Percentiles rank a stretch among this genome's conserved stretches.
These are phyloP conservation scores for Crithidia acanthocephali DNA, from an alignment of 208 protist genomes.

Conservation along the genomic window DNA sequence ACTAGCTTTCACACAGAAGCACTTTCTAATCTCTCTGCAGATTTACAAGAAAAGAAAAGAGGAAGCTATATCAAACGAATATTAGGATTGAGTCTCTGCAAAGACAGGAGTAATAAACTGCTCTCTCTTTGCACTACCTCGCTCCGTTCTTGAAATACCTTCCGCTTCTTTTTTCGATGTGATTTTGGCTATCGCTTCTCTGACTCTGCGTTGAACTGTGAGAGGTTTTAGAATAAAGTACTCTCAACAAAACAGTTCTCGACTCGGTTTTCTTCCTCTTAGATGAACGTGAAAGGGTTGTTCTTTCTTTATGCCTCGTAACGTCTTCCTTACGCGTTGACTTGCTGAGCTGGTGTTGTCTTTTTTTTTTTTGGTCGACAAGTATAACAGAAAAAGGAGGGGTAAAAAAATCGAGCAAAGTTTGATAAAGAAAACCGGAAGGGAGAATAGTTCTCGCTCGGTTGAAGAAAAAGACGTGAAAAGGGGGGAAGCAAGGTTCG, in stretches of 20 bases:
- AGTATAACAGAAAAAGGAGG: background rate
- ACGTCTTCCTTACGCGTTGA: background rate
- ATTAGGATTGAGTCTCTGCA: background rate
- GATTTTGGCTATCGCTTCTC: background rate
- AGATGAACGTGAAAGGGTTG: background rate
- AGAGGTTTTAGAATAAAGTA: conserved; percentile 18
- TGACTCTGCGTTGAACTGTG: background rate
- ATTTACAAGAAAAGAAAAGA: conserved; percentile 10
- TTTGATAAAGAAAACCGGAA: background rate
- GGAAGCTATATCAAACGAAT: background rate
- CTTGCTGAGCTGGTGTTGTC: background rate
- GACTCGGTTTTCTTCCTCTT: background rate
- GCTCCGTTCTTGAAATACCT: background rate
- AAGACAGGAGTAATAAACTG: conserved; percentile 10
- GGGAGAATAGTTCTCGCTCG: background rate
- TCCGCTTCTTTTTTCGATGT: conserved; percentile 1
- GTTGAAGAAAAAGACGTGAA: background rate
- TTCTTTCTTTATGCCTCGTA: background rate
- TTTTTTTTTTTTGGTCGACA: background rate
- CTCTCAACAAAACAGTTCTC: conserved; percentile 7
- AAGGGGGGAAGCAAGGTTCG: background rate
- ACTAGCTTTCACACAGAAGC: background rate
- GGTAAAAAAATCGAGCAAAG: background rate
- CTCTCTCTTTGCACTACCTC: conserved; percentile 3
- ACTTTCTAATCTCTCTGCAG: background rate